Evolutionary conservation across 176 grass and related monocot genomes (phyloP).

Genomic region (Aegilops sharonensis): DNA sequence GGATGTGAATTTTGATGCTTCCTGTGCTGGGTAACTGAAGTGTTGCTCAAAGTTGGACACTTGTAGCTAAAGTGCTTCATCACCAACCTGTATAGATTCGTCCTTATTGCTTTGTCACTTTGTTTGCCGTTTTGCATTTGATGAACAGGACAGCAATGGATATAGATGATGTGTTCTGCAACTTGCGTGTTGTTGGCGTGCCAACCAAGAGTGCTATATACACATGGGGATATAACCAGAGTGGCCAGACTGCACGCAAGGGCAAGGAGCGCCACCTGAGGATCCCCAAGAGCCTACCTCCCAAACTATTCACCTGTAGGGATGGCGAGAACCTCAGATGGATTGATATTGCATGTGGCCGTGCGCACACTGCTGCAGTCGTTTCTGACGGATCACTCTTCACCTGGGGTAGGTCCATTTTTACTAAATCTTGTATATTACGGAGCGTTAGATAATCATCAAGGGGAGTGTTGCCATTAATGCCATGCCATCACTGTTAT

Average conservation of each 20-base stretch:
- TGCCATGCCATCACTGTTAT: slow-evolving; percentile 11
- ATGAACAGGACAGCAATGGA: slow-evolving; percentile 51
- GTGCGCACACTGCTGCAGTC: slow-evolving; percentile 85
- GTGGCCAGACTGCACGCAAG: slow-evolving; percentile 82
- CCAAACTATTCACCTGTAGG: slow-evolving; percentile 59
- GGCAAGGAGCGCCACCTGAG: slow-evolving; percentile 69
- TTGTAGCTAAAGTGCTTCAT: neutral
- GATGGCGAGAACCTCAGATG: slow-evolving; percentile 54
- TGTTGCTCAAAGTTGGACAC: slow-evolving; percentile 1
- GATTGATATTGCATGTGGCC: slow-evolving; percentile 86
- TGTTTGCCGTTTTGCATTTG: slow-evolving; percentile 15
- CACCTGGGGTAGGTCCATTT: slow-evolving; percentile 70
- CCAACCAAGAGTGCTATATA: slow-evolving; percentile 88
- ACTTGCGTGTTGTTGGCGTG: slow-evolving; percentile 31
- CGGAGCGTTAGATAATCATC: neutral
- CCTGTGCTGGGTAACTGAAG: neutral
- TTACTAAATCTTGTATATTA: neutral
- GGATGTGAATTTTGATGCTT: neutral
- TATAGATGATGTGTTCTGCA: slow-evolving; percentile 54
- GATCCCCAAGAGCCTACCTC: slow-evolving; percentile 80
- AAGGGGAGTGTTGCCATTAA: neutral
- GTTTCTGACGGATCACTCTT: slow-evolving; percentile 82
- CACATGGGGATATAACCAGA: slow-evolving; percentile 92
- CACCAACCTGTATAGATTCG: neutral
- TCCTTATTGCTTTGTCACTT: neutral